A percentile compares a stretch with the other conserved stretches of the same genome.
These are phyloP conservation scores for Parachaetomium inaequale DNA, from an alignment of 495 filamentous ascomycete species.

Conservation along the genomic window DNA sequence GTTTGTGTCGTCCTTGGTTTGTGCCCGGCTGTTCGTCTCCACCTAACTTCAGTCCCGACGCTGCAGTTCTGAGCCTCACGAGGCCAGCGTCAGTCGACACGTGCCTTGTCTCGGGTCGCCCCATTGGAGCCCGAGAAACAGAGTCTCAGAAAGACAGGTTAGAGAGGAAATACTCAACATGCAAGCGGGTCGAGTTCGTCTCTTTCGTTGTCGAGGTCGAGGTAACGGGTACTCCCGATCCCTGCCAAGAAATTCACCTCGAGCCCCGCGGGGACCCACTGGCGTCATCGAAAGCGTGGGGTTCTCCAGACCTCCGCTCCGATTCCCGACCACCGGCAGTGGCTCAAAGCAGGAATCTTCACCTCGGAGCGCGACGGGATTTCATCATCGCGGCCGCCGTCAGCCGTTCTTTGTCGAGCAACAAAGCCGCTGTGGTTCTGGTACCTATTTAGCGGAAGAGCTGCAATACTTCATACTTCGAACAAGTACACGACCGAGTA, in stretches of 20 bases:
- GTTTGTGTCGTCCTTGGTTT: not conserved
- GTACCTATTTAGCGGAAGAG: too few species aligned
- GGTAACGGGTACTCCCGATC: not conserved
- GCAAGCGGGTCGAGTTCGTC: not conserved
- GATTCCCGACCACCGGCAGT: not conserved
- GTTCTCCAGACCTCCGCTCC: conserved; percentile 1
- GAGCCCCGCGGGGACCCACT: not conserved
- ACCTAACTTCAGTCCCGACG: not conserved
- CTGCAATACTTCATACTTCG: too few species aligned
- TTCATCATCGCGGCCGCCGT: not conserved
- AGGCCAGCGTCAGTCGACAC: not conserved
- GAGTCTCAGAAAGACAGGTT: not conserved
- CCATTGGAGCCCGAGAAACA: not conserved
- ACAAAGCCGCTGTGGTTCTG: too few species aligned
- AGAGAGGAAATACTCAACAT: not conserved
- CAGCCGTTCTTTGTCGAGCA: too few species aligned
- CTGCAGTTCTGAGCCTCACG: too few species aligned
- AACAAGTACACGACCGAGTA: too few species aligned
- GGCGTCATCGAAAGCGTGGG: conserved; percentile 16
- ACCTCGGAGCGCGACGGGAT: not conserved
- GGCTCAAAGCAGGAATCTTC: not conserved
- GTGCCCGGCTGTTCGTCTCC: not conserved
- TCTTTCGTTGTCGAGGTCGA: not conserved
- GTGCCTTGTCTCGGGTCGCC: not conserved
- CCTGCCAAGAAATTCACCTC: not conserved